These are phyloP conservation scores for Microbotryomycetes sp. DNA, from an alignment of 1,284 basidiomycete species.

Conservation along the genomic window DNA sequence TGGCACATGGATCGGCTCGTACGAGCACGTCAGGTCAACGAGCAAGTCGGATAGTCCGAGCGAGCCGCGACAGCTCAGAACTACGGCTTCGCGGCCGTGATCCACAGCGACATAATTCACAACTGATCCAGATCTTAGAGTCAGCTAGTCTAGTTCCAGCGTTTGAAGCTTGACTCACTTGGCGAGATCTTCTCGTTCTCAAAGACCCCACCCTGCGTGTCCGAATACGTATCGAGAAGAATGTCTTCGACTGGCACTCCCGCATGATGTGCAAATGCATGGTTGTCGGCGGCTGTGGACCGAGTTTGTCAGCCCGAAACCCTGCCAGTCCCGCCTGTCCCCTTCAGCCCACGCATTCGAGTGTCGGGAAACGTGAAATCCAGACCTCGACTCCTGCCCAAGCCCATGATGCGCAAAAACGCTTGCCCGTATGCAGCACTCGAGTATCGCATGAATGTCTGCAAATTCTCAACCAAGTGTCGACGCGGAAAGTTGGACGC, in stretches of 20 bases:
- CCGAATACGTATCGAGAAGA: conserved; percentile 47
- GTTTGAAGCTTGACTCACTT: conserved; percentile 6
- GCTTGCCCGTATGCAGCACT: conserved; percentile 46
- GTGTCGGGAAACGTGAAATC: conserved; percentile 47
- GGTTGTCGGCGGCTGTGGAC: conserved; percentile 31
- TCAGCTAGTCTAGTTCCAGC: not conserved
- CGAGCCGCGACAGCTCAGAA: conserved; percentile 47
- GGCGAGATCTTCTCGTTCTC: conserved; percentile 42
- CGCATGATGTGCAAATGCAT: conserved; percentile 44
- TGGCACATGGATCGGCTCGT: conserved; percentile 43
- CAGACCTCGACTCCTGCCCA: conserved; percentile 37
- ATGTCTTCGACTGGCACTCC: conserved; percentile 47
- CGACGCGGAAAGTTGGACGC: conserved; percentile 42
- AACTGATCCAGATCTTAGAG: not conserved
- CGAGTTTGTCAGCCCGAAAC: too few species aligned
- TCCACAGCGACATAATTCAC: conserved; percentile 48
- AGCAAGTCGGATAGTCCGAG: conserved; percentile 48
- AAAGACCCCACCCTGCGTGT: conserved; percentile 34
- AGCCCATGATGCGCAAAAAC: conserved; percentile 47
- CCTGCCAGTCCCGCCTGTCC: conserved; percentile 36
- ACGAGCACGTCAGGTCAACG: conserved; percentile 49
- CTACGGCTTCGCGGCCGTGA: conserved; percentile 42
- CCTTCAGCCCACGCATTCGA: conserved; percentile 43
- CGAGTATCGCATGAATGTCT: conserved; percentile 47
- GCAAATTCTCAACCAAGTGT: conserved; percentile 45